phyloP scores from a whole-genome alignment of 225 moss, liverwort and hornwort species.

The Polytrichum formosum region DNA sequence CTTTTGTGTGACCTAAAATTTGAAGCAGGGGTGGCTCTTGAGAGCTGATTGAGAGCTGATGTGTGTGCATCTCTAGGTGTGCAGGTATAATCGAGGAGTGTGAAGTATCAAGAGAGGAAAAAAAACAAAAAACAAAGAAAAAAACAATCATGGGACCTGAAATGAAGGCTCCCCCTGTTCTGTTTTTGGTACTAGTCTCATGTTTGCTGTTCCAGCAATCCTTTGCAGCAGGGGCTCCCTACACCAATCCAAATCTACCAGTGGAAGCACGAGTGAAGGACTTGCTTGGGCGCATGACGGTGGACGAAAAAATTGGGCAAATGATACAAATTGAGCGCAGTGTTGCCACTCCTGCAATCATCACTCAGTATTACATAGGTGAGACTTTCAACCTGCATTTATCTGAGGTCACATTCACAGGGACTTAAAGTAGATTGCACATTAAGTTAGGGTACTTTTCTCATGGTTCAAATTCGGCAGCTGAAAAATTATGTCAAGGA shows the following conservation, averaged over 20 bases:
- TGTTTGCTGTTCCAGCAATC: conserved; percentile 8
- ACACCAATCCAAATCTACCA: conserved; percentile 52
- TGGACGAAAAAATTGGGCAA: conserved; percentile 83
- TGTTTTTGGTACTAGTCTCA: conserved; percentile 3
- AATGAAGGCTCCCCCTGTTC: neutral
- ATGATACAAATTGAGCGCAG: conserved; percentile 80
- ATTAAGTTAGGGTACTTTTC: neutral
- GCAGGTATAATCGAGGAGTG: too few relatives aligned
- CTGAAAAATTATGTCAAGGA: too few relatives aligned
- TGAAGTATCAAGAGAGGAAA: too few relatives aligned
- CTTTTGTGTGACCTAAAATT: too few relatives aligned
- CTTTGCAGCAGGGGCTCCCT: conserved; percentile 10
- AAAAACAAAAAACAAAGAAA: too few relatives aligned
- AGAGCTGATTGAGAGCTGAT: too few relatives aligned
- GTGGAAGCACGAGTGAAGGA: conserved; percentile 53
- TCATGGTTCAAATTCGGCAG: too few relatives aligned
- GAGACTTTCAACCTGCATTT: neutral
- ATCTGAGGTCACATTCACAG: neutral
- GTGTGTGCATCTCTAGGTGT: too few relatives aligned
- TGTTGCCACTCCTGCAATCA: conserved; percentile 24
- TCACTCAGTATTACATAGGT: conserved; percentile 53
- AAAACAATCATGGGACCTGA: neutral
- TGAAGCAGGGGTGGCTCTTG: too few relatives aligned
- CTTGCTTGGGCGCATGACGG: conserved; percentile 59
- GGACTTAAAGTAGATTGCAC: neutral